Conservation (phyloP, 495 filamentous ascomycete genomes). For the Podospora fimiseda region DNA sequence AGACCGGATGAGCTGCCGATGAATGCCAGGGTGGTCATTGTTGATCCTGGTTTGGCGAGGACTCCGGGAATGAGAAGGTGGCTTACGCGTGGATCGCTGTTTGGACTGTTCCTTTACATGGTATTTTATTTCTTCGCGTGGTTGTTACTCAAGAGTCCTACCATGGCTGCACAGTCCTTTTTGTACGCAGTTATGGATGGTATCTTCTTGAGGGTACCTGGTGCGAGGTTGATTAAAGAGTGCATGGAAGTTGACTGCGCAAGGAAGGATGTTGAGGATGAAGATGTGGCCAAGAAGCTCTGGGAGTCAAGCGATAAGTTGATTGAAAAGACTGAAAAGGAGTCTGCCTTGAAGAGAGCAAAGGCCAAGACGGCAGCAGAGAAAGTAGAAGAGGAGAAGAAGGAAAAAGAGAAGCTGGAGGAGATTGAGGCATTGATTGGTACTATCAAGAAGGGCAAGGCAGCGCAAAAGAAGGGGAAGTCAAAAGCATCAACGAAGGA, state of each 20-base stretch:
- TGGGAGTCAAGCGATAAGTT: constrained; percentile 86
- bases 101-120: constrained; percentile 74
- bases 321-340: constrained; percentile 76
- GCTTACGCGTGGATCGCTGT: constrained; percentile 75
- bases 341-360: constrained; percentile 70
- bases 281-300: constrained; percentile 68
- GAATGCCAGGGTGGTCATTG: constrained; percentile 72
- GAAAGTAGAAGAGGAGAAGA: constrained; percentile 31
- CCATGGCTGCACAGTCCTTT: constrained; percentile 80
- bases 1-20: constrained; percentile 75
- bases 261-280: constrained; percentile 69
- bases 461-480: constrained; percentile 38
- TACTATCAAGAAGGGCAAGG: constrained; percentile 37
- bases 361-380: constrained; percentile 43
- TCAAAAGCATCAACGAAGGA: constrained; percentile 21
- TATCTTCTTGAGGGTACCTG: constrained; percentile 51
- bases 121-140: constrained; percentile 74
- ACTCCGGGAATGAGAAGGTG: constrained; percentile 84
- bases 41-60: constrained; percentile 76
- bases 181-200: constrained; percentile 80
- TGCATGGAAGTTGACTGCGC: constrained; percentile 68
- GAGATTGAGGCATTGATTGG: constrained; percentile 39
- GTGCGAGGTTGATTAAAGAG: constrained; percentile 78
- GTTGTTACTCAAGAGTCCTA: constrained; percentile 76
- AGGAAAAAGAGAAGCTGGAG: constrained; percentile 33